Conservation (phyloP, 2,329 filamentous ascomycete species). For the Fusarium sp. region DNA sequence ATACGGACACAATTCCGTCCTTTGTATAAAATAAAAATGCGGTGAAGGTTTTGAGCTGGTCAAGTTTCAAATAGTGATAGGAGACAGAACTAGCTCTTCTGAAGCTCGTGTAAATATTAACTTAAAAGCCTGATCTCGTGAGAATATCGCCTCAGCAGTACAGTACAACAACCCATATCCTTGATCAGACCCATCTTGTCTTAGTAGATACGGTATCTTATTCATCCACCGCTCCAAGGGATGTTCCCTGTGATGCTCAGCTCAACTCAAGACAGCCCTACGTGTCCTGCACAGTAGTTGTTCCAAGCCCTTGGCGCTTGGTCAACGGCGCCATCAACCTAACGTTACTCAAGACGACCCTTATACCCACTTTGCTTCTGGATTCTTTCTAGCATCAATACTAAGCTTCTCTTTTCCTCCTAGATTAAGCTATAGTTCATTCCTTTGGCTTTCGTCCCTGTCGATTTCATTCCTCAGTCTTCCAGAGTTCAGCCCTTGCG, state of each 20-base stretch:
- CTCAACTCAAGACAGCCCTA: slow-evolving; percentile 16
- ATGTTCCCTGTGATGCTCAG: neutral
- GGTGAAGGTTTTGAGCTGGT: slow-evolving; percentile 12
- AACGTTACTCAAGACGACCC: slow-evolving; percentile 23
- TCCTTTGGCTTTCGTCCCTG: slow-evolving; percentile 19
- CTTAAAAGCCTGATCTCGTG: neutral
- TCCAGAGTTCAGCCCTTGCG: slow-evolving; percentile 1
- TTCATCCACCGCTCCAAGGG: neutral
- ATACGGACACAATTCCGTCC: slow-evolving; percentile 1
- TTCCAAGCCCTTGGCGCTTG: slow-evolving; percentile 25
- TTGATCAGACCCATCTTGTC: neutral
- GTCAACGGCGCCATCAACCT: slow-evolving; percentile 29
- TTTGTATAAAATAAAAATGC: slow-evolving; percentile 22
- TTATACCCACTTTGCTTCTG: slow-evolving; percentile 31
- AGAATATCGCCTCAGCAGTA: slow-evolving; percentile 5
- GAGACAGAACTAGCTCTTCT: neutral
- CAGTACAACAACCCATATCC: neutral
- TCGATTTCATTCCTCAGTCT: slow-evolving; percentile 34
- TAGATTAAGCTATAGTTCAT: slow-evolving; percentile 20
- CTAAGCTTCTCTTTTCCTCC: slow-evolving; percentile 22
- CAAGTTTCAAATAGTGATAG: neutral
- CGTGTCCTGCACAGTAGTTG: slow-evolving; percentile 1
- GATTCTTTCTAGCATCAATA: slow-evolving; percentile 28
- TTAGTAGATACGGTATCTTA: neutral
- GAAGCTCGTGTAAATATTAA: neutral